Conservation (phyloP, 2,329 filamentous ascomycete genomes). For the Neopestalotiopsis sp. region DNA sequence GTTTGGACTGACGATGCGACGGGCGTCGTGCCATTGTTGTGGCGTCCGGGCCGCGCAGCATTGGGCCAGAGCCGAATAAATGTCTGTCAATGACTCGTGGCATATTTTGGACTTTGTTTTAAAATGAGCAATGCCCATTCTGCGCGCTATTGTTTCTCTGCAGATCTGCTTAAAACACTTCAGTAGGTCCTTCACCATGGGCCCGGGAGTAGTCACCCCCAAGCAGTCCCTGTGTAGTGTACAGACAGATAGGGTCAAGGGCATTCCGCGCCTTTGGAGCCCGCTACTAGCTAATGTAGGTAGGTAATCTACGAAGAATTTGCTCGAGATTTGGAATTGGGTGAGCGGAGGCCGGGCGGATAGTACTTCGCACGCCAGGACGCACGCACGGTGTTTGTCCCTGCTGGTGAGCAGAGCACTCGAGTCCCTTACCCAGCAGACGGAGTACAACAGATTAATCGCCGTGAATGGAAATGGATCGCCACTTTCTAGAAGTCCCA, state of each 20-base stretch:
- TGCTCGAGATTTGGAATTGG: background rate
- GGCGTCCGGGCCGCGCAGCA: too few relatives aligned
- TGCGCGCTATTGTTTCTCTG: too few relatives aligned
- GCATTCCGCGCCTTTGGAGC: background rate
- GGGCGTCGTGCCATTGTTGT: too few relatives aligned
- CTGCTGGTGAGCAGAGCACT: background rate
- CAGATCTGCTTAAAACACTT: too few relatives aligned
- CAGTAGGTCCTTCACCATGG: background rate
- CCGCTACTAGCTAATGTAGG: background rate
- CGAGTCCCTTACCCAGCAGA: background rate
- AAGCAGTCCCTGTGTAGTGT: too few relatives aligned
- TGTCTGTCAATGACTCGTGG: too few relatives aligned
- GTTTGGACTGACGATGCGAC: background rate
- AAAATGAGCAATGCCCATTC: too few relatives aligned
- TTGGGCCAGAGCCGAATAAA: too few relatives aligned
- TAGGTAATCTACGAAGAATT: background rate
- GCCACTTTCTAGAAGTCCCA: background rate
- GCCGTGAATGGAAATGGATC: conserved; percentile 4
- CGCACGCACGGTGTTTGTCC: background rate
- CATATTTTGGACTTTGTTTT: too few relatives aligned
- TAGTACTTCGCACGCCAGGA: background rate
- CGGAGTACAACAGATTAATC: background rate
- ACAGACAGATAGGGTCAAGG: background rate
- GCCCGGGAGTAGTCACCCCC: background rate
- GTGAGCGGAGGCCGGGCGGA: background rate